Conservation (phyloP, 805 yeast genomes). For the Debaryomyces hansenii region DNA sequence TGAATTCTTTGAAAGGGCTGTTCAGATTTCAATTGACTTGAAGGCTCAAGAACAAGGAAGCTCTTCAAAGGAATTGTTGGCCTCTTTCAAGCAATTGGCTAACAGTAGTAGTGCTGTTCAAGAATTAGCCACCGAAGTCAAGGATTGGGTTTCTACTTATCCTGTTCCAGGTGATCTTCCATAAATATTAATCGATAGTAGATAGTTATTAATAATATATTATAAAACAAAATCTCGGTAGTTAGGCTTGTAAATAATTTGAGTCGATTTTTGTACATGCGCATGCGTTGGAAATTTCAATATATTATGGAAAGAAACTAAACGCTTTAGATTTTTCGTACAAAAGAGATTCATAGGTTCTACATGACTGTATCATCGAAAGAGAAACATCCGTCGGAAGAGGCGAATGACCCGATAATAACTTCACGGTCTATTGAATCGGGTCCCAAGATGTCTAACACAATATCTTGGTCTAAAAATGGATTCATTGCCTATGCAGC, state of each 20-base stretch:
- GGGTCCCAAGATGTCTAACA: slow-evolving; percentile 2
- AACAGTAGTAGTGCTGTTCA: slow-evolving; percentile 61
- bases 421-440: not conserved
- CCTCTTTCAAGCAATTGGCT: slow-evolving; percentile 71
- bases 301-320: not conserved
- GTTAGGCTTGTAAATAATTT: too few relatives aligned
- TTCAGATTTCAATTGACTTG: slow-evolving; percentile 59
- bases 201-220: not conserved
- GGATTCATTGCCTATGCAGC: slow-evolving; percentile 79
- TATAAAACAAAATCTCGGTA: not conserved
- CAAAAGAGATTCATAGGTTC: too few relatives aligned
- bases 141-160: slow-evolving; percentile 68
- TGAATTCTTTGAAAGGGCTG: slow-evolving; percentile 76
- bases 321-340: too few relatives aligned
- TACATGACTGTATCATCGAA: too few relatives aligned
- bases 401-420: not conserved
- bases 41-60: slow-evolving; percentile 60
- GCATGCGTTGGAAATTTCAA: not conserved
- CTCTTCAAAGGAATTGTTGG: slow-evolving; percentile 58
- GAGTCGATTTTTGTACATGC: not conserved
- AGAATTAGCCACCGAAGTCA: slow-evolving; percentile 62
- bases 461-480: slow-evolving; percentile 75
- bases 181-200: slow-evolving; percentile 11
- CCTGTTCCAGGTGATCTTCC: slow-evolving; percentile 83
- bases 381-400: too few relatives aligned